Conservation (phyloP, 2,329 filamentous ascomycete species). For the Zymoseptoria tritici region DNA sequence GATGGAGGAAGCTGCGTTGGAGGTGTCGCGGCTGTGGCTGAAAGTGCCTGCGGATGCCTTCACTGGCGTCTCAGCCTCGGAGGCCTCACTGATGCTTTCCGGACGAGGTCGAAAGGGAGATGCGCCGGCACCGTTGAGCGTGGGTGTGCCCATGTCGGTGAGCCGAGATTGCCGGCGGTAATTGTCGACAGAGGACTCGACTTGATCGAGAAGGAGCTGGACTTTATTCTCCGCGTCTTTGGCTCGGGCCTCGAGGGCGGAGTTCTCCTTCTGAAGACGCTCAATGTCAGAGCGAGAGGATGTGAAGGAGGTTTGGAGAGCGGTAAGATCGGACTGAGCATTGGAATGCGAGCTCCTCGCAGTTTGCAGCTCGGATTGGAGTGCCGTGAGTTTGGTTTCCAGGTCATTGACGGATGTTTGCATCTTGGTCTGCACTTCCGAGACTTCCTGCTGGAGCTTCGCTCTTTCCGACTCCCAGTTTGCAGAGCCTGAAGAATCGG, state of each 20-base stretch:
- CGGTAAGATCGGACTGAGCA: conserved; percentile 44
- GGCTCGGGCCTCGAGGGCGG: conserved; percentile 71
- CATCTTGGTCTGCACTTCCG: conserved; percentile 61
- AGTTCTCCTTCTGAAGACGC: conserved; percentile 75
- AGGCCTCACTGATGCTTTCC: conserved; percentile 37
- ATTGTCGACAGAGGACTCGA: conserved; percentile 87
- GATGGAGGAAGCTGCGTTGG: conserved; percentile 43
- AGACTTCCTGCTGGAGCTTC: conserved; percentile 60
- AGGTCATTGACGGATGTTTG: conserved; percentile 58
- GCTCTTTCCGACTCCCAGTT: conserved; percentile 71
- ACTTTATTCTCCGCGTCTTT: conserved; percentile 90
- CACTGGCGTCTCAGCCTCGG: conserved; percentile 27
- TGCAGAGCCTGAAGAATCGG: conserved; percentile 37
- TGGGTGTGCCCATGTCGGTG: conserved; percentile 25
- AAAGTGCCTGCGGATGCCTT: conserved; percentile 19
- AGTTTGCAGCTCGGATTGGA: conserved; percentile 65
- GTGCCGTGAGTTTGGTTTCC: conserved; percentile 60
- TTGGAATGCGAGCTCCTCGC: conserved; percentile 46
- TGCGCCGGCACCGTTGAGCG: conserved; percentile 21
- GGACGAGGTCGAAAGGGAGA: conserved; percentile 36
- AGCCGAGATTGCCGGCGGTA: conserved; percentile 69
- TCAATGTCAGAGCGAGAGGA: conserved; percentile 63
- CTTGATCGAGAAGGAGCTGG: conserved; percentile 84
- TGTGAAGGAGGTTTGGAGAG: conserved; percentile 34
- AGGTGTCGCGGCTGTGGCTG: conserved; percentile 48